Evolutionary conservation across 345 rosid species (phyloP), one percentile per base, ranked within the genome.

Genomic region (Viola odorata): DNA sequence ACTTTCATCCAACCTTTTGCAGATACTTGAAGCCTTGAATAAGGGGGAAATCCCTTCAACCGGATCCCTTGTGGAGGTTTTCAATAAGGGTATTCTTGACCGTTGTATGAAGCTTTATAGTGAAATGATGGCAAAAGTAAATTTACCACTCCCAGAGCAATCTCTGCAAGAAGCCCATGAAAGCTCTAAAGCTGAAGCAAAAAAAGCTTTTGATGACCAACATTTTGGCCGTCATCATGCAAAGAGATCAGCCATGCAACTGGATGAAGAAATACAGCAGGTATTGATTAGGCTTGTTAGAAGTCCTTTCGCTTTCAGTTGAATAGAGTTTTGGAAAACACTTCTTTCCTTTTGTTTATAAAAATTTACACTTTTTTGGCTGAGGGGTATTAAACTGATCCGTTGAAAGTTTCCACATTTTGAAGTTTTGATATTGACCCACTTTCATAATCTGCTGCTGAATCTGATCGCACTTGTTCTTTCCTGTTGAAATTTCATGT

Each of bases 31-130:
- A 70, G 99, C 99, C 40, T 75, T 95, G 75, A 95, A 95, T 72
- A 95, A 95, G 76, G 99, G 99, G 60, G 97, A 95, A 79, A 95
- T 95, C 71, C 99, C 99, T 73, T 84, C 99, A 52, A 95, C 99
- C 38, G 99, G 99, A 64, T 95, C 97, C 62, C 84, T 95, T 37
- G 99, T 95, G 72, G 97, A 95, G 87, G 80, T 91, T 71, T 95
- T 95, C 76, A 95, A 95, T 62, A 95, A 88, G 78, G 96, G 74
- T 65, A 95, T 95, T 61, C 83, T 95, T 57, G 94, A 91, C 55
- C 80, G 87, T 12, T 91, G 99, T 70, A 69, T 86, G 71, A 95
- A 91, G 77, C 70, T 85, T 55, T 95, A 95, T 67, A 78, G 74
- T 74, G 96, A 77, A 65, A 70, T 64, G 69, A 91, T 95, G 78